Evolutionary conservation across 2,329 filamentous ascomycete species (phyloP), one percentile per base, ranked within the genome.

Genomic region (Orbilia quercus): DNA sequence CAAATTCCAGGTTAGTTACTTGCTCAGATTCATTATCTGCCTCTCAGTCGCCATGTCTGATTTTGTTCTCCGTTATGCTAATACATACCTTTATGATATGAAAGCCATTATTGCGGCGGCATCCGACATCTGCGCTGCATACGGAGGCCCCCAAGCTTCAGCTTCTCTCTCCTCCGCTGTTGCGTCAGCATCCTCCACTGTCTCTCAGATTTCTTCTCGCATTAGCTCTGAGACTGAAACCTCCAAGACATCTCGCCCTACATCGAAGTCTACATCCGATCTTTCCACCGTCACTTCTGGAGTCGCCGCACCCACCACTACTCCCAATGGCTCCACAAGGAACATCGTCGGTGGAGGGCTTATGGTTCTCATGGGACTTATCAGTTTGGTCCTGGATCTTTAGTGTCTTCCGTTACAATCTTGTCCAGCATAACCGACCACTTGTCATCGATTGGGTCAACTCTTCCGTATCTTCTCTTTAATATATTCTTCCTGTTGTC

Each of bases 101-200:
- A 12, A 44, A 73, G 69, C 45, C 2, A 60, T 73, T 47, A 62
- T 73, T 40, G 40, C 54, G n/a, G 69, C 69, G 11, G 69, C 69
- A 9, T 48, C 54, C 7, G 54, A 54, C 3, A 50, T 73, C 48
- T 73, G 69, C 18, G 54, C 45, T 25, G 42, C 60, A 5, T 73
- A 60, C 20, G 60, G 60, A 31, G 60, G 47, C 12, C 20, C 28
- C 9, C 18, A 55, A 3, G 23, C 38, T 28, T 23, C 60, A 16
- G 48, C 9, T 1, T 23, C 55, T 25, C 28, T 59, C 48, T 66
- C 54, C 4, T 66, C 69, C 1, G 38, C 25, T 14, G 22, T 66
- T 45, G 38, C 53, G 7, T 31, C 45, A 4, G 23, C 20, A 14
- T 42, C 44, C 20, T 55, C 54, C 12, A 28, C 28, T 7, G 11